Base-by-base conservation (phyloP, 306 rosid species). In the Astragalus glycyphyllos region DNA sequence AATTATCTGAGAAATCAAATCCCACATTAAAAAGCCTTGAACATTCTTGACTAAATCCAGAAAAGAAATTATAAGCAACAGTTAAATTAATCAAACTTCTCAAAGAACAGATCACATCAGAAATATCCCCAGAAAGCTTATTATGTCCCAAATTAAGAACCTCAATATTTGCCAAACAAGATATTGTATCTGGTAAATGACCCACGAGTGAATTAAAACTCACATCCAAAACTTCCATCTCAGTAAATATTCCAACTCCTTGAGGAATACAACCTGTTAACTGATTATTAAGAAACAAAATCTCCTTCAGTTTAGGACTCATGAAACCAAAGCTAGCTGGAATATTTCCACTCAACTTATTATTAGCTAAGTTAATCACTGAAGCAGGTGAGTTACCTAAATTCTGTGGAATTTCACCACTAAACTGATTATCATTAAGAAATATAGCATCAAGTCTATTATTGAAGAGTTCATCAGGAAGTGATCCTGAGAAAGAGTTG, bases 301-400 rank as follows among this genome's bases (percentile, higher is more conserved):
- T 87, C 82, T 93, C 98, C 77, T 65, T 90, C 0, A 93, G 37
- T 29, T 75, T 83, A 2, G 90, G 71, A 37, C 83, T 64, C 87
- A 86, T 76, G 70, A 87, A 80, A 3, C 97, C 96, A 55, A 94
- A 79, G 53, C 94, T 89, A 6, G 75, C 6, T 4, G 99, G 99
- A 42, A 94, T 82, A 68, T 48, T 68, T 23, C 99, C 99, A 40
- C 58, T 80, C 4, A 94, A 77, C 49, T 76, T 82, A 79, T 94
- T 94, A 66, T 90, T 89, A 0, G 99, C 97, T 14, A 94, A 77
- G 32, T 89, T 94, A 5, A 94, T 87, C 32, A 91, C 99, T 2
- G 99, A 94, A 7, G 99, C 97, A n/a, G 90, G 97, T 1, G 99
- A 91, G 20, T 78, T 86, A 1, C 96, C 99, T 29, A 94, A 62